phyloP scores from a whole-genome alignment of 768 basidiomycete species.

The Podaxis sp. region DNA sequence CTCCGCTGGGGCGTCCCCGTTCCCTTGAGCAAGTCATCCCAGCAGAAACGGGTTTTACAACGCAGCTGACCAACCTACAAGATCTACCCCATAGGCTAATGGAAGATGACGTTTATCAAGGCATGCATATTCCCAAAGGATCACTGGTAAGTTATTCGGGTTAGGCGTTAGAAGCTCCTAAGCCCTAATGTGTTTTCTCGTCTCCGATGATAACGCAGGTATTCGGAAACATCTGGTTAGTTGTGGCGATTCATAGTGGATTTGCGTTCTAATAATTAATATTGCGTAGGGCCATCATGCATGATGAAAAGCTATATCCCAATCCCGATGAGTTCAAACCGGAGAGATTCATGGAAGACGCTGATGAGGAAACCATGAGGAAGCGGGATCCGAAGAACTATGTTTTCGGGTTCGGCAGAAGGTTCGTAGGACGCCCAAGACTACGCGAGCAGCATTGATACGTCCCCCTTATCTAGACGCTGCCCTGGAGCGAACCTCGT shows the following conservation, averaged over 20 bases:
- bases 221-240: conserved; percentile 63
- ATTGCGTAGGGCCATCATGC: conserved; percentile 41
- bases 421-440: conserved; percentile 24
- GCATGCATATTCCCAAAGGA: conserved; percentile 60
- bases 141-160: conserved; percentile 40
- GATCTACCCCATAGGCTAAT: conserved; percentile 64
- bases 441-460: neutral
- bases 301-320: conserved; percentile 48
- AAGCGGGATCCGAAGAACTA: conserved; percentile 31
- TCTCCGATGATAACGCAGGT: conserved; percentile 24
- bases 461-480: conserved; percentile 30
- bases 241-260: neutral
- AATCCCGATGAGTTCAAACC: conserved; percentile 52
- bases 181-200: conserved; percentile 10
- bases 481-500: conserved; percentile 66
- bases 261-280: neutral
- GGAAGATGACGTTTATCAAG: conserved; percentile 63
- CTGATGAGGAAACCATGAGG: conserved; percentile 25
- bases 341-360: conserved; percentile 44
- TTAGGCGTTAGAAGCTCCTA: neutral
- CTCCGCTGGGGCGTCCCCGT: conserved; percentile 57
- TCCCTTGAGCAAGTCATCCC: conserved; percentile 45
- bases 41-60: neutral
- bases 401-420: conserved; percentile 42
- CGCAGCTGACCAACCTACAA: conserved; percentile 21